Conservation (phyloP, 1,284 basidiomycete species). For the Ustilago shanxiensis region DNA sequence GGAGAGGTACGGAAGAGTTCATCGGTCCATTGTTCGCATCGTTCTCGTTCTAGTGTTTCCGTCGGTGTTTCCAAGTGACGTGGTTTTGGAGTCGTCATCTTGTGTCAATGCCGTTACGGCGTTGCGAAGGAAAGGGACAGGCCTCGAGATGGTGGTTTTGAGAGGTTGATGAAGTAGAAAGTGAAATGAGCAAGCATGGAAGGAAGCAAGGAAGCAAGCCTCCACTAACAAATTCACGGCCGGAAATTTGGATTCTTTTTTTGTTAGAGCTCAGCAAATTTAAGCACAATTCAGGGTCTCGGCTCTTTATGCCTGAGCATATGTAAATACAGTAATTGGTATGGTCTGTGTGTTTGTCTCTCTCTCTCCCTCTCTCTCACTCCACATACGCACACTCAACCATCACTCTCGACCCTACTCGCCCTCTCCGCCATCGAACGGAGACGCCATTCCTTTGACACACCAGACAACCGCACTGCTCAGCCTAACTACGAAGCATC, state of each 20-base stretch:
- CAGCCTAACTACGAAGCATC: too few relatives aligned
- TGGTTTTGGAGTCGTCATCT: conserved; percentile 32
- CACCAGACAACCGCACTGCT: too few relatives aligned
- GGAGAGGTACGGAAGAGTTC: conserved; percentile 65
- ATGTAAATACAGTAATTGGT: background rate
- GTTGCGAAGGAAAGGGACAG: background rate
- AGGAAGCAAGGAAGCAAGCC: too few relatives aligned
- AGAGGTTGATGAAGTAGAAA: background rate
- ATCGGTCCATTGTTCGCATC: conserved; percentile 64
- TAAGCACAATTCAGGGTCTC: background rate
- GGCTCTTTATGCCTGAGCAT: too few relatives aligned
- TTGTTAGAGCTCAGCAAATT: background rate
- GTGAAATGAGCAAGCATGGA: background rate
- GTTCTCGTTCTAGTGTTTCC: conserved; percentile 43
- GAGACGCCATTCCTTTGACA: background rate
- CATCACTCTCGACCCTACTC: too few relatives aligned
- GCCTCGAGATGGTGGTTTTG: conserved; percentile 14
- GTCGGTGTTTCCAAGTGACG: conserved; percentile 45
- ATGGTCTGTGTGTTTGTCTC: background rate
- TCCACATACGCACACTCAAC: too few relatives aligned
- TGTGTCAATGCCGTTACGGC: background rate
- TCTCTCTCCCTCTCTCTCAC: background rate
- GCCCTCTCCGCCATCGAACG: background rate
- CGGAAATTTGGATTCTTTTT: background rate
- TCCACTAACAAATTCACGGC: background rate